Evolutionary conservation across 2,329 filamentous ascomycete genomes (phyloP).

Genomic region (Penicillium digitatum): DNA sequence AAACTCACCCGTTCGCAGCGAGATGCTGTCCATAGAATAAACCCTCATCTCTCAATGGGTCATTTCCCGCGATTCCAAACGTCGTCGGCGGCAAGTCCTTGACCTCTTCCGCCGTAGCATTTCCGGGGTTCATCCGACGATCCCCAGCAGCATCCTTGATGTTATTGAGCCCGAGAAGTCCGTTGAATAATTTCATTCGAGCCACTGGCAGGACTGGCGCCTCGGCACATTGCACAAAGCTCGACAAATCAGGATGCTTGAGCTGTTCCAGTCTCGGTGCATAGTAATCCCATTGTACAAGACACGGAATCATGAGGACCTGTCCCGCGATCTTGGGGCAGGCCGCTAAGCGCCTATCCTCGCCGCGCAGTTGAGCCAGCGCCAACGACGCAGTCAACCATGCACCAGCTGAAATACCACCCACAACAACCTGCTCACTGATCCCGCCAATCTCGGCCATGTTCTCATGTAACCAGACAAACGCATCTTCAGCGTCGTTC

Average conservation of each 20-base stretch:
- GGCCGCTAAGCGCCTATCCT: conserved; percentile 15
- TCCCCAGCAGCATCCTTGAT: conserved; percentile 28
- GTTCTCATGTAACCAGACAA: conserved; percentile 52
- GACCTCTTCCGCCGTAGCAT: conserved; percentile 31
- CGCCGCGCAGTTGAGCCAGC: conserved; percentile 37
- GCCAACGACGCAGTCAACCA: conserved; percentile 45
- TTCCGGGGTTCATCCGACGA: conserved; percentile 41
- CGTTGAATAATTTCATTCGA: conserved; percentile 34
- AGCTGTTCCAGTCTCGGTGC: conserved; percentile 35
- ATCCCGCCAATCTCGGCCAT: conserved; percentile 41
- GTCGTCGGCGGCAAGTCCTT: conserved; percentile 44
- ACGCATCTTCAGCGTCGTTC: conserved; percentile 52
- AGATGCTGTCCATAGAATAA: conserved; percentile 47
- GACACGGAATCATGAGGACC: conserved; percentile 49
- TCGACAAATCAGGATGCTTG: conserved; percentile 42
- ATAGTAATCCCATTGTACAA: conserved; percentile 41
- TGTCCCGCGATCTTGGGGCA: conserved; percentile 46
- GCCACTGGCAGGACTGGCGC: conserved; percentile 50
- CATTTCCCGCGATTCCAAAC: conserved; percentile 47
- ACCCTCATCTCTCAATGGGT: conserved; percentile 51
- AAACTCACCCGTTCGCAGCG: conserved; percentile 43
- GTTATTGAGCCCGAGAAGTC: conserved; percentile 23
- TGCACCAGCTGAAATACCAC: conserved; percentile 50
- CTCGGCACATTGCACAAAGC: conserved; percentile 44
- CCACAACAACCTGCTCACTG: conserved; percentile 41